Evolutionary conservation across 306 rosid genomes (phyloP).

Genomic region (Casuarina glauca): DNA sequence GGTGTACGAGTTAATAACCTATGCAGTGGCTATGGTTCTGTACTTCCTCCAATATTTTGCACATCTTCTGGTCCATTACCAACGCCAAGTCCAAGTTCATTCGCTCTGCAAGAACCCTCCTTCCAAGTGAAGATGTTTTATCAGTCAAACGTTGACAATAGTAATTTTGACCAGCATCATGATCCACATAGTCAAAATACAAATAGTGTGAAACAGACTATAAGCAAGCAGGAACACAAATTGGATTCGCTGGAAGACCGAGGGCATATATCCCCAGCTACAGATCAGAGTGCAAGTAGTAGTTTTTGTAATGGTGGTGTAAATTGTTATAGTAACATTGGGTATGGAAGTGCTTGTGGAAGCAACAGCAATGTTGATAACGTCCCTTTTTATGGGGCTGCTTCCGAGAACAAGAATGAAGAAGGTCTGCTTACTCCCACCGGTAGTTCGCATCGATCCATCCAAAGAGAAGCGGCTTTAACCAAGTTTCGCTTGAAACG

Average conservation of each 20-base stretch:
- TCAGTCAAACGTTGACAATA: constrained; percentile 44
- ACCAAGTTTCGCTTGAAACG: constrained; percentile 87
- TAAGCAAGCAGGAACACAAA: constrained; percentile 47
- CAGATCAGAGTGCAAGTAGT: constrained; percentile 74
- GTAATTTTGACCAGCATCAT: constrained; percentile 47
- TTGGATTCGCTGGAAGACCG: constrained; percentile 55
- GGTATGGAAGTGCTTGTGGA: constrained; percentile 80
- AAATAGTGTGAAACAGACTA: constrained; percentile 35
- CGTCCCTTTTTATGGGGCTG: constrained; percentile 35
- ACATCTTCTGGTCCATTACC: constrained; percentile 56
- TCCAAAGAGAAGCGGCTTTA: constrained; percentile 82
- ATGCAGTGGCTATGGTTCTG: constrained; percentile 51
- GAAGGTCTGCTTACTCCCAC: constrained; percentile 42
- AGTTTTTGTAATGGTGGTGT: constrained; percentile 71
- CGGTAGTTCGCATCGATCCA: constrained; percentile 52
- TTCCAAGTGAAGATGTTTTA: constrained; percentile 55
- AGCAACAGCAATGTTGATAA: constrained; percentile 66
- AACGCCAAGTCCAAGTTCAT: constrained; percentile 44
- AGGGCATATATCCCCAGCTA: constrained; percentile 57
- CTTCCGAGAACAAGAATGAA: constrained; percentile 64
- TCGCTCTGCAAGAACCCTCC: constrained; percentile 50
- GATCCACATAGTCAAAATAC: constrained; percentile 35
- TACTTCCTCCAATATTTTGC: constrained; percentile 47
- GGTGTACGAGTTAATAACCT: constrained; percentile 54
- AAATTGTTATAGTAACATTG: constrained; percentile 54